Evolutionary conservation across 1,284 basidiomycete species (phyloP), one percentile per base, ranked within the genome.

Genomic region (Puccinia horiana): DNA sequence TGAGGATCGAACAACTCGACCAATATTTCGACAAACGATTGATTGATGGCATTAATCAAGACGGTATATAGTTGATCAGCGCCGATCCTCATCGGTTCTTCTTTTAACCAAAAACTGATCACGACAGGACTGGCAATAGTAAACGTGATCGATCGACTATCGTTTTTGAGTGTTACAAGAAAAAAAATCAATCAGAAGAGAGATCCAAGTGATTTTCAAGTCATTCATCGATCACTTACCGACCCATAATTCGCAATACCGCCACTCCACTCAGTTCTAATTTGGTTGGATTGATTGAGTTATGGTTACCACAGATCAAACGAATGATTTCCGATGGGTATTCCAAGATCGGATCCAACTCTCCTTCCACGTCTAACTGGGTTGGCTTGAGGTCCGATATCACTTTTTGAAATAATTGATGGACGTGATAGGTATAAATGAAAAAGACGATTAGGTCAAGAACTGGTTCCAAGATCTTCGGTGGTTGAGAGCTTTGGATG

Each of bases 291-390:
- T 26, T n/a, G 3, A n/a, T n/a, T n/a, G n/a, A 42, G n/a, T 63
- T 54, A 29, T 61, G 42, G 18, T 26, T 70, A 32, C 26, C 78
- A 23, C 56, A 58, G 8, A 73, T 11, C 44, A 81, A 32, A 42
- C 26, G 26, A 14, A 81, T 56, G 20, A 81, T 63, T 29, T 61
- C 47, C 14, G 49, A 40, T 9, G 52, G 37, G 26, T 29, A 37
- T n/a, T 81, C 78, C 52, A 73, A 74, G 26, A 81, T 49, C 40
- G 80, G 80, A 32, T 75, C 72, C 9, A 72, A 42, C 37, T 81
- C 80, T 5, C 18, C 29, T 20, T 81, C 72, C 2, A 81, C 26
- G 2, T 74, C 26, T 20, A 81, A 61, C 18, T 52, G 11, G n/a
- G 72, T 75, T 8, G 72, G 42, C 32, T 58, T 67, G 35, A 81